These are phyloP conservation scores for Pseudoturritis turrita DNA, from an alignment of 345 rosid genomes.

Conservation along the genomic window DNA sequence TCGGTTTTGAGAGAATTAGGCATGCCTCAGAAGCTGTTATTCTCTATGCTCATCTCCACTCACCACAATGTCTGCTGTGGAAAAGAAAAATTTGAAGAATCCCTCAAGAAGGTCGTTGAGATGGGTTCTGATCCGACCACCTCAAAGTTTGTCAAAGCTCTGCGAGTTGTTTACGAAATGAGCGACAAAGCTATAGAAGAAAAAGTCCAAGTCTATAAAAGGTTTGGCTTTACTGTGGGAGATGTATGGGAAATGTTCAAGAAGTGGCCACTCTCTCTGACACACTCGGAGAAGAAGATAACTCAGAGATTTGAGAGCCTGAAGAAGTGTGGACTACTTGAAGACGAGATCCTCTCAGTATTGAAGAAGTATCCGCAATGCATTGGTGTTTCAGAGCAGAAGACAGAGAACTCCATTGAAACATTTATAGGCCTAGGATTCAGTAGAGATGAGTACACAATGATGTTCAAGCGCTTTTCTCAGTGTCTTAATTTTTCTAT, in stretches of 20 bases:
- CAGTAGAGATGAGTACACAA: conserved; percentile 20
- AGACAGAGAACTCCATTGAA: not conserved
- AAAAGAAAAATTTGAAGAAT: not conserved
- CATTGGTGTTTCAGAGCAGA: no score
- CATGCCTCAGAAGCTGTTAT: conserved; percentile 1
- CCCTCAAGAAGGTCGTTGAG: not conserved
- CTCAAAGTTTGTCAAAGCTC: conserved; percentile 13
- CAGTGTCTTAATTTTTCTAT: not conserved
- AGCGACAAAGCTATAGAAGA: not conserved
- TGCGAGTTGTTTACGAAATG: not conserved
- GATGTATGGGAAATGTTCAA: conserved; percentile 24
- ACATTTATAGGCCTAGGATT: conserved; percentile 22
- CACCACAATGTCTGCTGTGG: not conserved
- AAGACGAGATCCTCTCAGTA: no score
- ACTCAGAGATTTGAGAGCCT: no score
- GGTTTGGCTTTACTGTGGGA: conserved; percentile 29
- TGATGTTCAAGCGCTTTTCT: not conserved
- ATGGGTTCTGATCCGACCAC: conserved; percentile 19
- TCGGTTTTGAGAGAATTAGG: conserved; percentile 10
- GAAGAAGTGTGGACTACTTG: no score
- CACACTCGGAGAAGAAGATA: conserved; percentile 22
- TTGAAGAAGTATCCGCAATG: no score
- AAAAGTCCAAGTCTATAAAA: not conserved
- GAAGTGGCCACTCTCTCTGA: conserved; percentile 6
- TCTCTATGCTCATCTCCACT: not conserved